phyloP scores from a whole-genome alignment of 2,329 filamentous ascomycete species.

The Claviceps lovelessii region DNA sequence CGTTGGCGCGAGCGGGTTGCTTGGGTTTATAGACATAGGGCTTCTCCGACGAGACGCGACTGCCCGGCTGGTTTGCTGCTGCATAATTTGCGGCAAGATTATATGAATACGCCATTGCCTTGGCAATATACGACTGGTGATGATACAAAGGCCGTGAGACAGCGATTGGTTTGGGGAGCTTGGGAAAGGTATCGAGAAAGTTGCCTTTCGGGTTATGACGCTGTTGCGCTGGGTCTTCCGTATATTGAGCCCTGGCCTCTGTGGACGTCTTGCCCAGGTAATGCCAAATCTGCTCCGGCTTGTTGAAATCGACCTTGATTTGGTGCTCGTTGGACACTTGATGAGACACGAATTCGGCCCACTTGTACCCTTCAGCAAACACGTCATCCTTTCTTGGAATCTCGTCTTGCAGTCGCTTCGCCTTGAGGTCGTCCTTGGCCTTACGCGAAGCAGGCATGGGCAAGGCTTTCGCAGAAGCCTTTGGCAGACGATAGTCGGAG shows the following conservation, averaged over 20 bases:
- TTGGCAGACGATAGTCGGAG: constrained; percentile 56
- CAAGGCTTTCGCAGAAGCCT: constrained; percentile 58
- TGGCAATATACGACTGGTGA: constrained; percentile 3
- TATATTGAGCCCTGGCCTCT: constrained; percentile 82
- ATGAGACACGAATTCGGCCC: constrained; percentile 66
- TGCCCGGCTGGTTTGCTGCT: neutral
- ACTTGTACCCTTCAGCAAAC: constrained; percentile 55
- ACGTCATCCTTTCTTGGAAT: constrained; percentile 49
- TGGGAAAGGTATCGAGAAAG: constrained; percentile 56
- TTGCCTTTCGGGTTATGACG: constrained; percentile 54
- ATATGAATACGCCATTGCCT: constrained; percentile 8
- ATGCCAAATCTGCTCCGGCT: constrained; percentile 68
- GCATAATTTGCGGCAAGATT: constrained; percentile 3
- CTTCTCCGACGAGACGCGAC: constrained; percentile 23
- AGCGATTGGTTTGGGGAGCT: constrained; percentile 28
- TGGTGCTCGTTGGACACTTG: constrained; percentile 44
- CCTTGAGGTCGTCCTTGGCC: constrained; percentile 52
- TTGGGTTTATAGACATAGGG: constrained; percentile 41
- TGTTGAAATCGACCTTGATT: constrained; percentile 55
- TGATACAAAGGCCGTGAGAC: constrained; percentile 10
- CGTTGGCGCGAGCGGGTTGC: constrained; percentile 13
- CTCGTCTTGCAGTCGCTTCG: constrained; percentile 46
- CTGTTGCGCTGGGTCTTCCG: constrained; percentile 51
- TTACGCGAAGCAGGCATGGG: constrained; percentile 52
- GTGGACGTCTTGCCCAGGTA: constrained; percentile 80